Percentiles rank a stretch among this genome's conserved stretches.
Conservation (phyloP, 306 rosid genomes). For the Albizia julibrissin region DNA sequence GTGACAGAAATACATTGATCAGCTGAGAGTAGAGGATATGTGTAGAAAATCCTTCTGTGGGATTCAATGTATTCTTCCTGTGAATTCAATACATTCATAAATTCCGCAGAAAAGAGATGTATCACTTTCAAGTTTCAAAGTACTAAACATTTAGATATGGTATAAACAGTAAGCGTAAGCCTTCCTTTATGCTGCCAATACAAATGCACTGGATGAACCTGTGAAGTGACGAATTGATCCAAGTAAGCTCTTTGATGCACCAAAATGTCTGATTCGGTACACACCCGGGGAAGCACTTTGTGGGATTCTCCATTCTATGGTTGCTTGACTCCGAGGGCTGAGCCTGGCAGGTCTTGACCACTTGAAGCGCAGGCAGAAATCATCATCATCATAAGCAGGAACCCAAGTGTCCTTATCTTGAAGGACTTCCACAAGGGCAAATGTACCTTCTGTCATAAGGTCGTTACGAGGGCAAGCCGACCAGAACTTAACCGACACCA, state of each 20-base stretch:
- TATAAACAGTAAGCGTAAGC: constrained; percentile 2
- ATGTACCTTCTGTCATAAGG: constrained; percentile 94
- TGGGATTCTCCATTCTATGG: constrained; percentile 90
- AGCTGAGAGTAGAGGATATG: background rate
- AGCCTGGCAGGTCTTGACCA: constrained; percentile 80
- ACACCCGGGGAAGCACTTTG: constrained; percentile 61
- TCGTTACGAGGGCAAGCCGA: constrained; percentile 92
- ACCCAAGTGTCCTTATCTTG: constrained; percentile 62
- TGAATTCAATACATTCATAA: constrained; percentile 10
- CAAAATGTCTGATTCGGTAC: constrained; percentile 76
- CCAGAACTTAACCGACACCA: constrained; percentile 72
- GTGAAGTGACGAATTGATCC: constrained; percentile 78
- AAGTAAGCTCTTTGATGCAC: constrained; percentile 70
- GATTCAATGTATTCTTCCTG: constrained; percentile 6
- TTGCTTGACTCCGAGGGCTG: constrained; percentile 66
- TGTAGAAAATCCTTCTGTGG: background rate
- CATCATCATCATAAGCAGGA: constrained; percentile 87
- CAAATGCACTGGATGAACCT: constrained; percentile 83
- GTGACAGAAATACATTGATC: constrained; percentile 4
- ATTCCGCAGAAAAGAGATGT: background rate
- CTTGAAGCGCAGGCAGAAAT: constrained; percentile 82
- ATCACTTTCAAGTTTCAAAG: background rate
- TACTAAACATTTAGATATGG: background rate
- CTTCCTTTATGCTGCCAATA: constrained; percentile 51
- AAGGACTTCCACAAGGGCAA: constrained; percentile 76